A percentile compares a stretch with the other conserved stretches of the same genome.
Evolutionary conservation across 1,139 yeast genomes (phyloP).

Genomic region (Candida smagusa): DNA sequence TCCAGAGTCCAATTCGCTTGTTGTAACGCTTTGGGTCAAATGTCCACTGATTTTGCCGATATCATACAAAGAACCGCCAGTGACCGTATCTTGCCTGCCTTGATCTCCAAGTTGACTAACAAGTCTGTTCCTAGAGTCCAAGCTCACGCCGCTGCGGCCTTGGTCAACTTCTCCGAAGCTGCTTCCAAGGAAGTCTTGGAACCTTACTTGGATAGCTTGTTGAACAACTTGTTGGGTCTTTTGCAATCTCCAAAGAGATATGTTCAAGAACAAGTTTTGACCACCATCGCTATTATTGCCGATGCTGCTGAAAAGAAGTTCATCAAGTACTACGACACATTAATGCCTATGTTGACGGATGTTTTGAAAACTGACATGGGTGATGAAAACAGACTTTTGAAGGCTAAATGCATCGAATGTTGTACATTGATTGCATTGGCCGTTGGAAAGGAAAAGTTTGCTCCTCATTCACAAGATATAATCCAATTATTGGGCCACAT

Average conservation of each 20-base stretch:
- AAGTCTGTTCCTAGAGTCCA: slow-evolving; percentile 86
- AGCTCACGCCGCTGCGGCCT: slow-evolving; percentile 98
- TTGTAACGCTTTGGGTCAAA: slow-evolving; percentile 95
- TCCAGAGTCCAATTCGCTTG: slow-evolving; percentile 97
- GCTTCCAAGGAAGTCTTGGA: slow-evolving; percentile 85
- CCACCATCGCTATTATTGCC: slow-evolving; percentile 95
- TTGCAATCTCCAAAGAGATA: slow-evolving; percentile 78
- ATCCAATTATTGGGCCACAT: slow-evolving; percentile 71
- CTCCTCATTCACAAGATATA: slow-evolving; percentile 71
- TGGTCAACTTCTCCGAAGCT: slow-evolving; percentile 91
- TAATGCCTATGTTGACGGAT: slow-evolving; percentile 84
- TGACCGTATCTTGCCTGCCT: slow-evolving; percentile 76
- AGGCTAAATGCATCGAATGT: slow-evolving; percentile 95
- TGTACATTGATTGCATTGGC: slow-evolving; percentile 92
- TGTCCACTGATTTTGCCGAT: slow-evolving; percentile 96
- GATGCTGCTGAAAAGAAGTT: slow-evolving; percentile 95
- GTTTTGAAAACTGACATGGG: slow-evolving; percentile 81
- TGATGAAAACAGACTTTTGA: slow-evolving; percentile 71
- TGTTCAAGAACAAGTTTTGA: slow-evolving; percentile 95
- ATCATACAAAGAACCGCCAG: slow-evolving; percentile 80
- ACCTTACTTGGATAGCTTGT: slow-evolving; percentile 81
- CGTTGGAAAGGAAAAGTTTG: slow-evolving; percentile 90
- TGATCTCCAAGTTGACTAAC: slow-evolving; percentile 73
- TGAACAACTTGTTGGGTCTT: slow-evolving; percentile 69
- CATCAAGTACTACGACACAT: slow-evolving; percentile 86